These are phyloP conservation scores for Trifolium repens DNA, from an alignment of 306 rosid genomes.

Conservation along the genomic window DNA sequence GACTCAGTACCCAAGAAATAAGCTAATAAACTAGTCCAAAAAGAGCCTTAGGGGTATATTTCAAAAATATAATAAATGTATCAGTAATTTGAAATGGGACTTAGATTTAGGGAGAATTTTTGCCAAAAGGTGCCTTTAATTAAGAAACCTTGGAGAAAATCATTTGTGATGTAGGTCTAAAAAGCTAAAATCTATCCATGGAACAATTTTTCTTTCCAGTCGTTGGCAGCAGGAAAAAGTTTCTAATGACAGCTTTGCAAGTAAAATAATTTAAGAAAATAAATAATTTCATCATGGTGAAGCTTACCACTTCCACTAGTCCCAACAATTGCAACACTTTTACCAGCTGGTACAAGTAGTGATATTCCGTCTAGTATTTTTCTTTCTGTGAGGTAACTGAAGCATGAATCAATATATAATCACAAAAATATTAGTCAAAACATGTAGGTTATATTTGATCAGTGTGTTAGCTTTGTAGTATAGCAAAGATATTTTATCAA, in stretches of 20 bases:
- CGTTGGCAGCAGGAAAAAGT: constrained; percentile 8
- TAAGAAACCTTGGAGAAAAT: constrained; percentile 5
- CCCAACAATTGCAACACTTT: constrained; percentile 99
- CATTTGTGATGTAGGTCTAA: constrained; percentile 5
- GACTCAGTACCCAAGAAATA: too few relatives aligned
- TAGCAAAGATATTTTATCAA: constrained; percentile 25
- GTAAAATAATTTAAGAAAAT: constrained; percentile 28
- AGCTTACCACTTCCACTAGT: constrained; percentile 99
- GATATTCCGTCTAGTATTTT: constrained; percentile 96
- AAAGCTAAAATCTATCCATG: constrained; percentile 22
- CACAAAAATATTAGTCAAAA: constrained; percentile 28
- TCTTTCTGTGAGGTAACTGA: constrained; percentile 83
- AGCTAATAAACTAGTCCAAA: too few relatives aligned
- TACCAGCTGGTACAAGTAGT: constrained; percentile 85
- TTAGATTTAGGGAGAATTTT: neutral
- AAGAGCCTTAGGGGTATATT: too few relatives aligned
- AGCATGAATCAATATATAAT: constrained; percentile 42
- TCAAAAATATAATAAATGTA: too few relatives aligned
- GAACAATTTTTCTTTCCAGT: constrained; percentile 6
- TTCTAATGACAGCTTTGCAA: constrained; percentile 10
- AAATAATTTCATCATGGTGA: constrained; percentile 38
- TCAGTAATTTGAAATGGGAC: neutral
- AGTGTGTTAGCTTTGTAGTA: constrained; percentile 26
- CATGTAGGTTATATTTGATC: constrained; percentile 6
- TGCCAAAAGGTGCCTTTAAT: too few relatives aligned